Evolutionary conservation across 495 filamentous ascomycete genomes (phyloP).

Genomic region (Trichocladium antarcticum): DNA sequence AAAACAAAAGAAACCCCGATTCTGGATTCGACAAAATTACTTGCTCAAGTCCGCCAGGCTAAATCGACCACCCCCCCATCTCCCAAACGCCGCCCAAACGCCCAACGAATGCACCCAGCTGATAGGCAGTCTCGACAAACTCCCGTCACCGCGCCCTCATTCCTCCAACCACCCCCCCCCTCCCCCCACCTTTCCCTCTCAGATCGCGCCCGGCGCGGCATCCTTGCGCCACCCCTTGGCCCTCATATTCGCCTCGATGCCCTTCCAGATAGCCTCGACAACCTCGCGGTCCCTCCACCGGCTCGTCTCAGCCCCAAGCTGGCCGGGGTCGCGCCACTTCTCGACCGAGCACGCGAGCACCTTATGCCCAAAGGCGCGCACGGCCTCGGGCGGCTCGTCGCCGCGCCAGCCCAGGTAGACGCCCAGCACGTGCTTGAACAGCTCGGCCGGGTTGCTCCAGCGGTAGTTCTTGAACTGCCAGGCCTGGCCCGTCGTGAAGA

Average conservation of each 20-base stretch:
- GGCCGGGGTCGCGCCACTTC: constrained; percentile 54
- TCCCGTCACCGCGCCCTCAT: no score
- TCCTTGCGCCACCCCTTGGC: constrained; percentile 70
- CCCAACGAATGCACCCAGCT: constrained; percentile 1
- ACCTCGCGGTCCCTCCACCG: constrained; percentile 89
- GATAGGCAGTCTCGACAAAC: not conserved
- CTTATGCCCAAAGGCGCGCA: constrained; percentile 75
- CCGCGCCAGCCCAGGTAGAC: constrained; percentile 87
- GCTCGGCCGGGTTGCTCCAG: constrained; percentile 77
- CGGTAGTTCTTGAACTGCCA: constrained; percentile 99
- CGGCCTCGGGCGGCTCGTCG: constrained; percentile 62
- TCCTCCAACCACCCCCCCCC: not conserved
- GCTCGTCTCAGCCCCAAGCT: constrained; percentile 42
- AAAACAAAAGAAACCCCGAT: no score
- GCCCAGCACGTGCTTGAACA: constrained; percentile 79
- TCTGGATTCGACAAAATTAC: no score
- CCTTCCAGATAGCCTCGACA: constrained; percentile 85
- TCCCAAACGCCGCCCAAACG: constrained; percentile 1
- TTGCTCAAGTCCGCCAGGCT: not conserved
- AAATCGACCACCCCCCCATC: not conserved
- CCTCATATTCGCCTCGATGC: constrained; percentile 81
- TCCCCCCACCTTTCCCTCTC: not conserved
- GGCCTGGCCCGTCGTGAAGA: constrained; percentile 94
- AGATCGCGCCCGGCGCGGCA: constrained; percentile 43
- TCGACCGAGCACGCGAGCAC: constrained; percentile 67